These are phyloP conservation scores for Hypoxylon perforatum DNA, from an alignment of 495 filamentous ascomycete species.

Conservation along the genomic window DNA sequence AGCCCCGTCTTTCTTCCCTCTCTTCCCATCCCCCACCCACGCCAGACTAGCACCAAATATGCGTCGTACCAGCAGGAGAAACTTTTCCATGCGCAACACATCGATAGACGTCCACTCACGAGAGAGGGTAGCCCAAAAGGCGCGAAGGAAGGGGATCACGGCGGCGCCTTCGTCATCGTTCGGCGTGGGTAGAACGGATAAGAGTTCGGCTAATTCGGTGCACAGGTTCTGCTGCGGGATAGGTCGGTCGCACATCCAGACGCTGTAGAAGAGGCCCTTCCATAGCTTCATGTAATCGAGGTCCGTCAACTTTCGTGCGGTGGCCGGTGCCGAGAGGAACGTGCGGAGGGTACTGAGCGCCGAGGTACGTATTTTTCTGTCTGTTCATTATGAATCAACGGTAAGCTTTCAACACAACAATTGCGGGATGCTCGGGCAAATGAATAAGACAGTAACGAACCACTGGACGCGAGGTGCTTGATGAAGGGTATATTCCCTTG, in stretches of 20 bases:
- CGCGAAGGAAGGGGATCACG: slow-evolving; percentile 71
- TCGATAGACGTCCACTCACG: slow-evolving; percentile 86
- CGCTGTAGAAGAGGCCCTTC: slow-evolving; percentile 97
- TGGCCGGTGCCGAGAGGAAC: slow-evolving; percentile 75
- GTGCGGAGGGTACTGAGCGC: slow-evolving; percentile 81
- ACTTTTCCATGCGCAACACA: slow-evolving; percentile 91
- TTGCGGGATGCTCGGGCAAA: background rate
- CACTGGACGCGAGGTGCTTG: slow-evolving; percentile 62
- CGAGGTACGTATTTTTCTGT: slow-evolving; percentile 82
- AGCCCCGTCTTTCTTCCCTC: slow-evolving; percentile 25
- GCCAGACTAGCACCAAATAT: slow-evolving; percentile 76
- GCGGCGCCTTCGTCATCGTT: slow-evolving; percentile 54
- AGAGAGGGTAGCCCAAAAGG: slow-evolving; percentile 91
- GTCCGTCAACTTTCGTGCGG: slow-evolving; percentile 64
- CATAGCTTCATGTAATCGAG: slow-evolving; percentile 91
- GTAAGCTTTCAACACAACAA: slow-evolving; percentile 12
- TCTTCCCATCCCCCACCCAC: slow-evolving; percentile 58
- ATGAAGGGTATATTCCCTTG: slow-evolving; percentile 62
- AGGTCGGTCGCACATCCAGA: slow-evolving; percentile 94
- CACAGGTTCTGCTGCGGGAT: slow-evolving; percentile 87
- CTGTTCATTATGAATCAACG: slow-evolving; percentile 51
- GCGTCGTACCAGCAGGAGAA: slow-evolving; percentile 82
- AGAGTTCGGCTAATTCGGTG: slow-evolving; percentile 77
- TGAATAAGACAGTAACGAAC: slow-evolving; percentile 44
- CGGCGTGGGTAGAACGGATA: slow-evolving; percentile 69